Conservation (phyloP, 306 rosid genomes). For the Fagus crenata region DNA sequence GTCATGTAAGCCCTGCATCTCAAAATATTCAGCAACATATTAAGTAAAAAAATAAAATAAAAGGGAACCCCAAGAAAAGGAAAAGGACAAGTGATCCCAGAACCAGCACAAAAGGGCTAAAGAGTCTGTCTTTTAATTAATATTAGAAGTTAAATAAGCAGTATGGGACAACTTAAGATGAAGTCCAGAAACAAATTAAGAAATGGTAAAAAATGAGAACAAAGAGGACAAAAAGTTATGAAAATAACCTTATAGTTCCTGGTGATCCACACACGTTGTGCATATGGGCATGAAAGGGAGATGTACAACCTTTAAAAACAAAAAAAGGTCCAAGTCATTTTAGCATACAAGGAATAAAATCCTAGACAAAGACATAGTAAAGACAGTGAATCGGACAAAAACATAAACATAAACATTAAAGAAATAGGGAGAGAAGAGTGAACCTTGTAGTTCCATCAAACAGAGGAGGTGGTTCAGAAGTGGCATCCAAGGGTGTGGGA, state of each 20-base stretch:
- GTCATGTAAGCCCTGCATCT: constrained; percentile 64
- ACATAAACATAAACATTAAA: background rate
- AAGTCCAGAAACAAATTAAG: background rate
- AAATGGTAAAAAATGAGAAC: background rate
- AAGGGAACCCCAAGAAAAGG: background rate
- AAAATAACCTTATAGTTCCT: constrained; percentile 69
- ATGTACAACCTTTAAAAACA: constrained; percentile 54
- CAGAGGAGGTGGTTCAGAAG: constrained; percentile 63
- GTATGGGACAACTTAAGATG: background rate
- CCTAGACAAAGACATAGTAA: background rate
- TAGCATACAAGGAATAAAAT: background rate
- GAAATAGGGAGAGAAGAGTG: background rate
- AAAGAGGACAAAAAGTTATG: background rate
- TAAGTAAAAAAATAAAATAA: background rate
- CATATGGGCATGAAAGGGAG: constrained; percentile 62
- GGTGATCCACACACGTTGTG: constrained; percentile 83
- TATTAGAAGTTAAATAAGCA: background rate
- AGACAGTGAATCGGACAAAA: background rate
- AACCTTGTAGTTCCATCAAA: constrained; percentile 92
- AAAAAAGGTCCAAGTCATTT: background rate
- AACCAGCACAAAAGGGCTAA: background rate
- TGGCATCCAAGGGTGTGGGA: constrained; percentile 55
- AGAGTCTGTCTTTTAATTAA: background rate
- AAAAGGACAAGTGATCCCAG: background rate
- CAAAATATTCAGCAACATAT: background rate